Evolutionary conservation across 345 rosid genomes (phyloP), one percentile per base, ranked within the genome.

Genomic region (Pistacia integerrima): DNA sequence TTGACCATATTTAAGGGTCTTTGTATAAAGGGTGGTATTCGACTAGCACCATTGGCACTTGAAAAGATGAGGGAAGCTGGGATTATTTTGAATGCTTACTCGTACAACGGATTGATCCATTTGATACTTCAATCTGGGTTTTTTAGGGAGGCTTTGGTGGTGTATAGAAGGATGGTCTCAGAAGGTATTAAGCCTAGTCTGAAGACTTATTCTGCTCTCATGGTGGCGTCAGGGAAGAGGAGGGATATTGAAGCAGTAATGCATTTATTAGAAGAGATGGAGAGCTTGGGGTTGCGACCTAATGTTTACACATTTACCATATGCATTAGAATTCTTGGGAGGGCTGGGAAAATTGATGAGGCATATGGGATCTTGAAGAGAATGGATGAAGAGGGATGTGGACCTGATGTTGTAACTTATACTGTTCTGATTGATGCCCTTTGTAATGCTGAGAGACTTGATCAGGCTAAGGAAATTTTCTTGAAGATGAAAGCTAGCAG

Each of bases 151-250:
- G 96, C 94, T 51, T 79, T 95, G 81, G 85, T 79, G 73, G 88
- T 88, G 62, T 90, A 93, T 63, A 86, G 84, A 77, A 87, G 88
- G 79, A 91, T 92, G 97, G 67, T 92, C 20, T 90, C 88, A 2
- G 92, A 93, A 76, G 97, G 93, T 80, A 84, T 90, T 73, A 95
- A 87, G 85, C 99, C 97, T 72, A 93, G 97, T 75, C 80, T 95
- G 82, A 94, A 95, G 90, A 92, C 99, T 64, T 95, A 92, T 76
- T 95, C 97, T 1, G 90, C 98, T 0, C 92, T 95, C 63, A 89
- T 95, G 99, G 99, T 93, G 11, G 98, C 94, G 10, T 78, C 80
- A 20, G 98, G 99, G 76, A 95, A 90, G 88, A 89, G 93, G 86
- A 89, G 91, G 85, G 87, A 93, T 65, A 87, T 78, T 69, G 85